These are phyloP conservation scores for Cyberlindnera veronae DNA, from an alignment of 805 yeast genomes.

Conservation along the genomic window DNA sequence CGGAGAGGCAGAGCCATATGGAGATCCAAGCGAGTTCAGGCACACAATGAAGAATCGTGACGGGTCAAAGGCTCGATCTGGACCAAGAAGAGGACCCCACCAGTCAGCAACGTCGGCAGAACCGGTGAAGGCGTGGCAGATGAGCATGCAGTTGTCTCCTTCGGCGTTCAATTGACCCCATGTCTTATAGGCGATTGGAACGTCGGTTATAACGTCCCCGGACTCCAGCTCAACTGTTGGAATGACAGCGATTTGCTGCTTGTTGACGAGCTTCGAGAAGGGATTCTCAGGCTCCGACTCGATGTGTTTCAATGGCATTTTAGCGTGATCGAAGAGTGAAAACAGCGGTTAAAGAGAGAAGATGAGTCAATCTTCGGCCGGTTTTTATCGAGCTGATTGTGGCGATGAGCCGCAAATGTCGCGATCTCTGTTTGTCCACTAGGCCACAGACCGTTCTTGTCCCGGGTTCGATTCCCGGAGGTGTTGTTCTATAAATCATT, in stretches of 20 bases:
- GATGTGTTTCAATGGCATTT: conserved; percentile 9
- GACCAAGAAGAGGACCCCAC: conserved; percentile 97
- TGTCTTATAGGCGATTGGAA: conserved; percentile 93
- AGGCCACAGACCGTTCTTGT: neutral
- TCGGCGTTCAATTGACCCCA: conserved; percentile 83
- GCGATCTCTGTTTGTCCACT: no score
- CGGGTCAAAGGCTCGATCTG: conserved; percentile 86
- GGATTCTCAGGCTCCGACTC: conserved; percentile 55
- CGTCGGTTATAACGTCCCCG: conserved; percentile 65
- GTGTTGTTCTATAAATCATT: no score
- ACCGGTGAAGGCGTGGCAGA: conserved; percentile 95
- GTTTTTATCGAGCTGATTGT: neutral
- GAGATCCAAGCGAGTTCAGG: conserved; percentile 90
- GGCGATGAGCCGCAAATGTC: neutral
- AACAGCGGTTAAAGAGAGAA: neutral
- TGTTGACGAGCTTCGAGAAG: conserved; percentile 63
- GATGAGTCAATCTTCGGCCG: neutral
- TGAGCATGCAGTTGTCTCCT: conserved; percentile 77
- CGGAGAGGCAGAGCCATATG: conserved; percentile 95
- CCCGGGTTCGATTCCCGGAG: conserved; percentile 6
- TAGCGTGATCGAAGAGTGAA: neutral
- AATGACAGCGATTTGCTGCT: conserved; percentile 74
- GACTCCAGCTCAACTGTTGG: conserved; percentile 77
- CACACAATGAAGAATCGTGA: conserved; percentile 82
- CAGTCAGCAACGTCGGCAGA: conserved; percentile 94